Evolutionary conservation across 495 filamentous ascomycete genomes (phyloP).

Genomic region (Penicillium crystallinum): DNA sequence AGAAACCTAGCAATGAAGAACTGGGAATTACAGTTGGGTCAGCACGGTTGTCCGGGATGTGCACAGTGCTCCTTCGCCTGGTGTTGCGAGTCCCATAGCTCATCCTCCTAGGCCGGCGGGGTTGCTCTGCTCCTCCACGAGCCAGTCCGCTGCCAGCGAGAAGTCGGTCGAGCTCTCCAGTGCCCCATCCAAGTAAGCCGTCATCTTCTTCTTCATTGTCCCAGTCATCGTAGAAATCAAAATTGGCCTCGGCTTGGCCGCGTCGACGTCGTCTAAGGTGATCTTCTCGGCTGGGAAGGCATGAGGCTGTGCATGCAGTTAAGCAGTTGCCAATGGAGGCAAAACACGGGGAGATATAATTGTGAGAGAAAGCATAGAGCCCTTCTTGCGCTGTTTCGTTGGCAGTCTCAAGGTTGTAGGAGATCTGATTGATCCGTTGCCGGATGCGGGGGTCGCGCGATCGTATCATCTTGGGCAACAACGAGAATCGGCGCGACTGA

Average conservation of each 20-base stretch:
- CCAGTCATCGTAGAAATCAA: conserved; percentile 99
- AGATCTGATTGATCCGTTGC: conserved; percentile 88
- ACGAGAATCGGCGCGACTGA: background rate
- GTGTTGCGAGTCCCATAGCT: conserved; percentile 72
- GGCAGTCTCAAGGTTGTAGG: conserved; percentile 84
- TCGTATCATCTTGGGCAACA: conserved; percentile 45
- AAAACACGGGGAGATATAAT: conserved; percentile 80
- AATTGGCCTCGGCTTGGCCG: conserved; percentile 72
- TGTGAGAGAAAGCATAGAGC: conserved; percentile 81
- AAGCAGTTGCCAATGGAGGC: conserved; percentile 59
- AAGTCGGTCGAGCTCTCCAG: conserved; percentile 83
- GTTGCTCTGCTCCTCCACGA: conserved; percentile 53
- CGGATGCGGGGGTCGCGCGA: conserved; percentile 88
- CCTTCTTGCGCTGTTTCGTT: conserved; percentile 85
- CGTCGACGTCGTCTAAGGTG: conserved; percentile 62
- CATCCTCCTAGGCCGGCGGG: conserved; percentile 73
- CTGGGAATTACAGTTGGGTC: conserved; percentile 91
- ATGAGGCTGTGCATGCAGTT: conserved; percentile 63
- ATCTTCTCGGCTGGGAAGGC: conserved; percentile 69
- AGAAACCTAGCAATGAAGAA: conserved; percentile 78
- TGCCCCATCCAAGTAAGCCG: conserved; percentile 65
- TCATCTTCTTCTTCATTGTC: conserved; percentile 66
- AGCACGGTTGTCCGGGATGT: conserved; percentile 51
- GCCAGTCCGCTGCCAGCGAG: conserved; percentile 66
- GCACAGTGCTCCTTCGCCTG: conserved; percentile 60